Evolutionary conservation across 2,329 filamentous ascomycete genomes (phyloP).

Genomic region (Cercospora beticola): DNA sequence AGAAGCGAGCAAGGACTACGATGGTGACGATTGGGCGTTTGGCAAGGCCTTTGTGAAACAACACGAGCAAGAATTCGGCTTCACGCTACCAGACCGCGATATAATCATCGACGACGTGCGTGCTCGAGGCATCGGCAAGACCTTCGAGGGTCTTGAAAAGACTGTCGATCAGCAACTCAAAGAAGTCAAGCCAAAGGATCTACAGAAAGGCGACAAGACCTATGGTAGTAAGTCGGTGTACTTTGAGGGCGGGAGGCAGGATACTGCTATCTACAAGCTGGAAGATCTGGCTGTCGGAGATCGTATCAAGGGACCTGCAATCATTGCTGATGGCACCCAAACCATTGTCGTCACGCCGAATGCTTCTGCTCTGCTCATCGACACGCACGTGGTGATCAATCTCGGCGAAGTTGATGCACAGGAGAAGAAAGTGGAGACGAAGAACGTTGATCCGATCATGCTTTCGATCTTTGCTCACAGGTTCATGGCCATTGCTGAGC

Average conservation of each 20-base stretch:
- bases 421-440: slow-evolving; percentile 51
- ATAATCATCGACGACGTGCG: slow-evolving; percentile 90
- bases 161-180: slow-evolving; percentile 82
- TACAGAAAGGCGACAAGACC: slow-evolving; percentile 59
- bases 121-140: slow-evolving; percentile 84
- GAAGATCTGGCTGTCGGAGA: slow-evolving; percentile 71
- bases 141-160: slow-evolving; percentile 74
- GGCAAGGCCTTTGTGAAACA: slow-evolving; percentile 81
- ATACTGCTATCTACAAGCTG: slow-evolving; percentile 82
- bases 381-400: slow-evolving; percentile 88
- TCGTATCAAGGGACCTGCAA: slow-evolving; percentile 73
- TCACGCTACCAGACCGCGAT: slow-evolving; percentile 79
- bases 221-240: slow-evolving; percentile 72
- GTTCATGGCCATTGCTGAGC: slow-evolving; percentile 83
- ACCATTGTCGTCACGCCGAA: slow-evolving; percentile 86
- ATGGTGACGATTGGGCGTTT: slow-evolving; percentile 74
- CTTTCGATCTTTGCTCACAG: slow-evolving; percentile 77
- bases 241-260: slow-evolving; percentile 74
- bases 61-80: slow-evolving; percentile 90
- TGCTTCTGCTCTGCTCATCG: slow-evolving; percentile 72
- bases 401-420: slow-evolving; percentile 56
- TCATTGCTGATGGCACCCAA: slow-evolving; percentile 83
- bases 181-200: slow-evolving; percentile 60
- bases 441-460: slow-evolving; percentile 71
- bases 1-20: slow-evolving; percentile 60